Base-by-base conservation (phyloP, 1,139 yeast genomes). In the Debaryomycetaceae sp. region DNA sequence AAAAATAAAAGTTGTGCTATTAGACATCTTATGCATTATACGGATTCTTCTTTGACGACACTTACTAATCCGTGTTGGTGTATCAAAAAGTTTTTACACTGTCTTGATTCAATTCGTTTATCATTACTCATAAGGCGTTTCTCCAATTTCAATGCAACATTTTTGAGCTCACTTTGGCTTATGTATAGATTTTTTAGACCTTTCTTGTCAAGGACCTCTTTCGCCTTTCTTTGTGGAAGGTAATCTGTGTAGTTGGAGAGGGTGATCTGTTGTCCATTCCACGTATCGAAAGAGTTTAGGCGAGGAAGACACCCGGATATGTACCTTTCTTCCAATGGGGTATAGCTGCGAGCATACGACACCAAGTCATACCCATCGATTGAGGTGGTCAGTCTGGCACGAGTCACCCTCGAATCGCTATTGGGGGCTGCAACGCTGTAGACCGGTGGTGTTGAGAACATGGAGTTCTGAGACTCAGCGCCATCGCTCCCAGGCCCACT, bases 291-390 rank as follows among this genome's bases (percentile, higher is more conserved):
- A 11, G 74, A 63, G 45, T 69, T 68, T 40, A 71, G 58, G 36
- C 53, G 58, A 4, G 75, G 74, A 17, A 70, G 52, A 49, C 76
- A 69, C 42, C 64, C 63, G 39, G 65, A 61, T 16, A 70, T 67
- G 48, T 62, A 67, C 44, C 60, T 65, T 41, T 63, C 64, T 41
- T 70, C 75, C 30, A 59, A 45, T 3, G 60, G 45, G 30, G 61
- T 52, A 45, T 59, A 62, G 34, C 39, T 45, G 36, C 49, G 50
- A n/a, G 65, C 69, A 34, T 49, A 48, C 13, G 63, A 56, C 17
- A 47, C 46, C 17, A 65, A 52, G 32, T 53, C 51, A 34, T 40
- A 48, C 9, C 56, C 55, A 34, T 51, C 45, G 17, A 63, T 45
- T n/a, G 15, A 8, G 14, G 29, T n/a, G 7, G 26, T 22, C 11